phyloP scores from a whole-genome alignment of 371 early-diverging fungal genomes.

The Lichtheimia ornata region DNA sequence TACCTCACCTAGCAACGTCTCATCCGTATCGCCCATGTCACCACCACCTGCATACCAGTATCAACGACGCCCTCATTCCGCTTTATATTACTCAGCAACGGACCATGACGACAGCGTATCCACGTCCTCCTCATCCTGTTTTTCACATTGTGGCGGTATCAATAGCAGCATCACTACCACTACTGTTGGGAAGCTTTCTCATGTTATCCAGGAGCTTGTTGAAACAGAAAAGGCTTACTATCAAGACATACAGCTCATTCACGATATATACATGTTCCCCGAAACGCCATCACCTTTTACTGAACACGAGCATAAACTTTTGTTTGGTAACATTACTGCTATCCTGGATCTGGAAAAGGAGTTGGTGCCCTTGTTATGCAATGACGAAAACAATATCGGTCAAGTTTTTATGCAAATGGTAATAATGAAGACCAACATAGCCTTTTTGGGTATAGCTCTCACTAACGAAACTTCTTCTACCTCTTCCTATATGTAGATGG shows the following conservation, averaged over 20 bases:
- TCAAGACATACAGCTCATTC: slow-evolving; percentile 65
- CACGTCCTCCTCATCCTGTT: no score
- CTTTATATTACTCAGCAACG: neutral
- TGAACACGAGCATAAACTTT: slow-evolving; percentile 31
- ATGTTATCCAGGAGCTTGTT: slow-evolving; percentile 63
- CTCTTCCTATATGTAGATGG: slow-evolving; percentile 38
- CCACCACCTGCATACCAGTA: no score
- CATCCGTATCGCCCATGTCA: neutral
- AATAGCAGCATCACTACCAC: neutral
- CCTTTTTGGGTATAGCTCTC: no score
- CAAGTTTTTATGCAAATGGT: slow-evolving; percentile 60
- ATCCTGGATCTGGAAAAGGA: slow-evolving; percentile 56
- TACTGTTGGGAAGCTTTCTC: slow-evolving; percentile 4
- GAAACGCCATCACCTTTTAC: neutral
- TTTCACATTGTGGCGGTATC: no score
- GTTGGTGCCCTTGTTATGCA: slow-evolving; percentile 46
- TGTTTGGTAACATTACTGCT: slow-evolving; percentile 64
- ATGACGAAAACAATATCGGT: slow-evolving; percentile 37
- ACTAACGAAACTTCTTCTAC: no score
- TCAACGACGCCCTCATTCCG: neutral
- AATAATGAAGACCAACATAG: no score
- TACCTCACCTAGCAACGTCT: neutral
- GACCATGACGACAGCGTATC: neutral
- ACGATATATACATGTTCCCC: slow-evolving; percentile 48
- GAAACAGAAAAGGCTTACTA: slow-evolving; percentile 69